Evolutionary conservation across 352 stramenopile genomes (phyloP), one percentile per base, ranked within the genome.

Genomic region (Globisporangium sylvaticum): DNA sequence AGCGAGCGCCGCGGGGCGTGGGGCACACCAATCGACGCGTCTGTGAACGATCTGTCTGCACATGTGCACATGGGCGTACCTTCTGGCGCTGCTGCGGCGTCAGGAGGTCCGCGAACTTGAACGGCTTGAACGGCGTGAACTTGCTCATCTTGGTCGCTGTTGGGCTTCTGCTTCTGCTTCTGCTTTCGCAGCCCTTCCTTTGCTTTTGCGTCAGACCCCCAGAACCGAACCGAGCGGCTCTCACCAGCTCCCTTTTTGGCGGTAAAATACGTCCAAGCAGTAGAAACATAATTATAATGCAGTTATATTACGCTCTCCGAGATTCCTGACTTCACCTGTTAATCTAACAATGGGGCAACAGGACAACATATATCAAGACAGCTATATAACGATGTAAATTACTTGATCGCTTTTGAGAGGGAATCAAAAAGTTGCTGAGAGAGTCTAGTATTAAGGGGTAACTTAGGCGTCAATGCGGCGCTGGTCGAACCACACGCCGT

Each of bases 41-140:
- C 20, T 48, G 6, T 12, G 27, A n/a, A 9, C 8, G 25, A 8
- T 18, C 44, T 65, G 15, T 31, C 9, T 22, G 42, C 8, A 10
- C 27, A 46, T 57, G 25, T 48, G 46, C 27, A 61, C 15, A 15
- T 14, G 42, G 20, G 60, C 71, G 50, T 62, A 90, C 81, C 71
- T 88, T 90, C 73, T 90, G 76, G 59, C 87, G 87, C 62, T 91
- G 68, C 54, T 84, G 76, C 20, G 76, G 75, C 53, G 84, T 81
- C 72, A 95, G 75, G 58, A 92, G 73, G 29, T 85, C 81, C 73
- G 88, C 72, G 74, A 89, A 91, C 75, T 79, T 71, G 72, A 92
- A 93, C 72, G 83, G 84, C 73, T 91, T 88, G 72, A 93, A 95
- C 31, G 87, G 87, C 75, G 91, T 79, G 82, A 83, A 95, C 73